phyloP scores from a whole-genome alignment of 1,284 basidiomycete species.

The Cryptococcus deneoformans region DNA sequence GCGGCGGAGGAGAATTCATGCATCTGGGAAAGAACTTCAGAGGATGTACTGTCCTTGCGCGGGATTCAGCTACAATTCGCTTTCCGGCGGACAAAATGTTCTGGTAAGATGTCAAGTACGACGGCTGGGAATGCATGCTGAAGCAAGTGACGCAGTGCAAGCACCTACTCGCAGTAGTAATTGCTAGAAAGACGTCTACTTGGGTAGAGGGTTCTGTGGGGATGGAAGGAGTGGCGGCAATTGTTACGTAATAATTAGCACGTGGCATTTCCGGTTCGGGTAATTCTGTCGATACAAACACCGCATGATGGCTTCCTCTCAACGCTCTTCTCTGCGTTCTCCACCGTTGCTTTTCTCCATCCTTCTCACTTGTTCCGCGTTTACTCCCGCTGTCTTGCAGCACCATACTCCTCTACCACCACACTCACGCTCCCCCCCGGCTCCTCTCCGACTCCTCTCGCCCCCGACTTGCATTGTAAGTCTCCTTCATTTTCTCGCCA shows the following conservation, averaged over 20 bases:
- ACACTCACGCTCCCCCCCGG: neutral
- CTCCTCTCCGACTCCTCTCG: neutral
- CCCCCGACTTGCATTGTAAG: too few species aligned
- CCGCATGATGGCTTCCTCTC: neutral
- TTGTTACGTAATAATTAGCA: too few species aligned
- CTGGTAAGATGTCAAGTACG: slow-evolving; percentile 26
- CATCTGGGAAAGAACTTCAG: slow-evolving; percentile 10
- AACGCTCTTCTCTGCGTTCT: neutral
- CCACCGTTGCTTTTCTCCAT: neutral
- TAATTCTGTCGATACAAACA: neutral
- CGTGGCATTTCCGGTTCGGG: neutral
- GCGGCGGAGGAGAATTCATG: slow-evolving; percentile 2
- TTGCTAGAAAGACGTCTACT: slow-evolving; percentile 29
- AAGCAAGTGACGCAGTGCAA: slow-evolving; percentile 33
- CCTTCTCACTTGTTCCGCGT: neutral
- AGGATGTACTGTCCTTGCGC: slow-evolving; percentile 43
- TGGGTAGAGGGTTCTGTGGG: slow-evolving; percentile 7
- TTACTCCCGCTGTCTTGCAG: neutral
- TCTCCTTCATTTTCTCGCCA: neutral
- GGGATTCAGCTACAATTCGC: slow-evolving; percentile 39
- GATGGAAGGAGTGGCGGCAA: too few species aligned
- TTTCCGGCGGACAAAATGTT: slow-evolving; percentile 27
- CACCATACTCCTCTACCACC: neutral
- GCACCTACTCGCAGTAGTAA: slow-evolving; percentile 38
- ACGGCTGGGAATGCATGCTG: neutral